phyloP scores from a whole-genome alignment of 768 basidiomycete species.

The Chalciporus piperatus region DNA sequence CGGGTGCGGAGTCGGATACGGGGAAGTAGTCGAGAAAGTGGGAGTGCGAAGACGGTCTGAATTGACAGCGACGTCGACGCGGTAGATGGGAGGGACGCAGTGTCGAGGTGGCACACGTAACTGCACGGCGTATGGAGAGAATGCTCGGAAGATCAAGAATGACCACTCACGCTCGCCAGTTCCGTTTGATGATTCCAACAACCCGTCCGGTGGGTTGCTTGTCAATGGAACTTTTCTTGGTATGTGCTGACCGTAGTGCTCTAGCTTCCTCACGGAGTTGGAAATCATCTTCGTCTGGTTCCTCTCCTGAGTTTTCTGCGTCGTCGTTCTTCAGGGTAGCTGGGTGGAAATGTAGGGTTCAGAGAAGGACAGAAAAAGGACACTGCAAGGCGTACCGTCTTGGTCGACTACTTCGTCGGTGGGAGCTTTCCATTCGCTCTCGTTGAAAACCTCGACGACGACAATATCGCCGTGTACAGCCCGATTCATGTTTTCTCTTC shows the following conservation, averaged over 20 bases:
- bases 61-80: slow-evolving; percentile 76
- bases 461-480: slow-evolving; percentile 93
- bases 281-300: slow-evolving; percentile 42
- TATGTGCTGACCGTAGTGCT: slow-evolving; percentile 26
- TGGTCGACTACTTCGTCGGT: slow-evolving; percentile 93
- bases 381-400: slow-evolving; percentile 54
- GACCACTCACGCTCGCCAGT: slow-evolving; percentile 83
- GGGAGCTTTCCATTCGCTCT: slow-evolving; percentile 90
- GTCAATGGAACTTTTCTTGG: slow-evolving; percentile 40
- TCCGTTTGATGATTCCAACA: slow-evolving; percentile 90
- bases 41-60: slow-evolving; percentile 93
- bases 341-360: slow-evolving; percentile 28
- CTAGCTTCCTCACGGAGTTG: slow-evolving; percentile 44
- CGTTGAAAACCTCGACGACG: slow-evolving; percentile 81
- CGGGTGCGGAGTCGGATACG: slow-evolving; percentile 93
- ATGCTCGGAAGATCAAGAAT: too few species aligned
- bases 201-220: slow-evolving; percentile 90
- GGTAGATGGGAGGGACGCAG: slow-evolving; percentile 77
- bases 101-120: slow-evolving; percentile 94
- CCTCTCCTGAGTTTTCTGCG: slow-evolving; percentile 69
- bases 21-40: slow-evolving; percentile 86
- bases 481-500: slow-evolving; percentile 93
- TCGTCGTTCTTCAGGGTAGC: slow-evolving; percentile 86
- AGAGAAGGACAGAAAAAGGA: not conserved
- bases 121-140: slow-evolving; percentile 33